Conservation (phyloP, 495 filamentous ascomycete genomes). For the Hyaloscypha finlandica region DNA sequence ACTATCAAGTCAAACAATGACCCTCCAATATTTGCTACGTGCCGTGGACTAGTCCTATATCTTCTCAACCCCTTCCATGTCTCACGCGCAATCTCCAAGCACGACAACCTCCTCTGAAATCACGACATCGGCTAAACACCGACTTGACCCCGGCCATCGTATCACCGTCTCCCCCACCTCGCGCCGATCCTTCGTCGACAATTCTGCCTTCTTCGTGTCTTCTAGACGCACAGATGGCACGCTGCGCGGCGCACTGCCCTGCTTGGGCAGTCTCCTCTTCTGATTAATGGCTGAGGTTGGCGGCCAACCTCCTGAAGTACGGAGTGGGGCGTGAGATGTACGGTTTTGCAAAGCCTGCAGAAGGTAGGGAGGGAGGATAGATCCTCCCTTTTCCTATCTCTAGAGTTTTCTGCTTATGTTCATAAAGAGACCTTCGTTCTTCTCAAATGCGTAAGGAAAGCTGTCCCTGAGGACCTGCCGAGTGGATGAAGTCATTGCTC, state of each 20-base stretch:
- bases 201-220: background rate
- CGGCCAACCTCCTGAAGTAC: too few relatives aligned
- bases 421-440: background rate
- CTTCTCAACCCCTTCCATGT: too few relatives aligned
- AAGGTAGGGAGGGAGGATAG: background rate
- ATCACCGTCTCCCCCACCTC: background rate
- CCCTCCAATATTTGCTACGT: too few relatives aligned
- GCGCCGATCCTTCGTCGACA: background rate
- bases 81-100: background rate
- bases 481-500: background rate
- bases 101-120: constrained; percentile 17
- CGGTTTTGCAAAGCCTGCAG: background rate
- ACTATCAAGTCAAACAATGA: too few relatives aligned
- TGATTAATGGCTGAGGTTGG: too few relatives aligned
- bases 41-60: too few relatives aligned
- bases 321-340: too few relatives aligned
- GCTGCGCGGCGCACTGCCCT: too few relatives aligned
- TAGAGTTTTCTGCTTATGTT: background rate
- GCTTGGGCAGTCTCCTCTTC: too few relatives aligned
- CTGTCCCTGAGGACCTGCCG: background rate
- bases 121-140: constrained; percentile 24
- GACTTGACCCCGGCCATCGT: background rate
- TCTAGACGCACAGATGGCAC: background rate
- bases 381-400: background rate
- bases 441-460: background rate